Evolutionary conservation across 768 basidiomycete genomes (phyloP).

Genomic region (Psilocybe cubensis): DNA sequence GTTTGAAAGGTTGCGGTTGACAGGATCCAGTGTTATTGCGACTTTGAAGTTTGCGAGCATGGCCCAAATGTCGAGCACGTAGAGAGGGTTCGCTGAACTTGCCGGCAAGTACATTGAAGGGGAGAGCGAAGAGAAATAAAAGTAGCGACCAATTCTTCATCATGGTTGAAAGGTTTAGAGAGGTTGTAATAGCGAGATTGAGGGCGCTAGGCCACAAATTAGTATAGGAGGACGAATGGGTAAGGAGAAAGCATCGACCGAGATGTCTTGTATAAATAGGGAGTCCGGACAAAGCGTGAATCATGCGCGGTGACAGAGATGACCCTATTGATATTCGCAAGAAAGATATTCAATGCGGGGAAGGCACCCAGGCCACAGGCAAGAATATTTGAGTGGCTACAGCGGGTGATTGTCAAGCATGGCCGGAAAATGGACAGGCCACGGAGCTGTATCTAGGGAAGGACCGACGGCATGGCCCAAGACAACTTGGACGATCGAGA

Average conservation of each 20-base stretch:
- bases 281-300: constrained; percentile 7
- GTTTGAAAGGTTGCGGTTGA: constrained; percentile 22
- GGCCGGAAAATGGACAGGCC: not conserved
- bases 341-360: not conserved
- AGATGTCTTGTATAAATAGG: constrained; percentile 14
- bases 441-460: not conserved
- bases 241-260: constrained; percentile 1
- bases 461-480: not conserved
- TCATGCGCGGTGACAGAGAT: not conserved
- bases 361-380: not conserved
- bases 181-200: constrained; percentile 5
- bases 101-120: constrained; percentile 34
- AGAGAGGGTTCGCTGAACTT: constrained; percentile 22
- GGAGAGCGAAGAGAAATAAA: constrained; percentile 20
- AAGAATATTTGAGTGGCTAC: not conserved
- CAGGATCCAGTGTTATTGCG: constrained; percentile 23
- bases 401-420: not conserved
- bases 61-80: constrained; percentile 24
- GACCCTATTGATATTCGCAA: not conserved
- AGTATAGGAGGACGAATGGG: constrained; percentile 11
- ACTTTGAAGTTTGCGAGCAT: constrained; percentile 21
- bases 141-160: constrained; percentile 20
- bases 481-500: not conserved
- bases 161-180: constrained; percentile 1
- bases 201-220: constrained; percentile 10